Evolutionary conservation across 140 eudicot genomes (phyloP).

Genomic region (Ambrosia hybrid): DNA sequence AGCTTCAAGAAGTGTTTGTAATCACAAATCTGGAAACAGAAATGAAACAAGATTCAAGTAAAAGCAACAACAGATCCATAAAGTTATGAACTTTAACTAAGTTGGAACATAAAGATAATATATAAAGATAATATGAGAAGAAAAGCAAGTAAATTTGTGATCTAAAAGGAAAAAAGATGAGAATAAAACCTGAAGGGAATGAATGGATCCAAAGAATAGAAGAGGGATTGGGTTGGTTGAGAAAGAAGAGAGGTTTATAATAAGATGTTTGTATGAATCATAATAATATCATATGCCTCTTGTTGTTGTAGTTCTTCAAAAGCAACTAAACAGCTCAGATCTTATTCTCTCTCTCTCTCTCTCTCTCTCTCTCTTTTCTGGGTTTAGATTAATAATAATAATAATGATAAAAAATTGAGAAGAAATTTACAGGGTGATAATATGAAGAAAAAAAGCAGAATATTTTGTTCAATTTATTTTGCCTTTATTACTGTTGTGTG

Average conservation of each 20-base stretch:
- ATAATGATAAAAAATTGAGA: too few species aligned
- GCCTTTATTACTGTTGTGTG: neutral
- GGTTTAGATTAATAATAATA: neutral
- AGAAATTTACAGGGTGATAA: neutral
- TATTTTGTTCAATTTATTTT: neutral
- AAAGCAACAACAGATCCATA: neutral
- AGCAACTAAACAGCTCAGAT: slow-evolving; percentile 20
- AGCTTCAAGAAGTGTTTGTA: neutral
- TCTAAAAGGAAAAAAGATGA: neutral
- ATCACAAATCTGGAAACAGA: slow-evolving; percentile 6
- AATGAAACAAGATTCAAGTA: neutral
- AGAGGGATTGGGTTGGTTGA: neutral
- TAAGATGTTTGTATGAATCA: neutral
- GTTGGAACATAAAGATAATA: neutral
- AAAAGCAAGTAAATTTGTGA: neutral
- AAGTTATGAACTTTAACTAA: neutral
- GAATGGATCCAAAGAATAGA: slow-evolving; percentile 1
- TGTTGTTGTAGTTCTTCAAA: neutral
- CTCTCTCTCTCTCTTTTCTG: slow-evolving; percentile 1
- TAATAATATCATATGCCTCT: too few species aligned
- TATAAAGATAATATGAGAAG: neutral
- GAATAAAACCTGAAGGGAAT: slow-evolving; percentile 5
- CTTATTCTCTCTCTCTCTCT: neutral
- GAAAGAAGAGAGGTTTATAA: neutral
- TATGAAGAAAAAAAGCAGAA: slow-evolving; percentile 4